Conservation (phyloP, 176 grass and related monocot species). For the Musa schizocarpa region DNA sequence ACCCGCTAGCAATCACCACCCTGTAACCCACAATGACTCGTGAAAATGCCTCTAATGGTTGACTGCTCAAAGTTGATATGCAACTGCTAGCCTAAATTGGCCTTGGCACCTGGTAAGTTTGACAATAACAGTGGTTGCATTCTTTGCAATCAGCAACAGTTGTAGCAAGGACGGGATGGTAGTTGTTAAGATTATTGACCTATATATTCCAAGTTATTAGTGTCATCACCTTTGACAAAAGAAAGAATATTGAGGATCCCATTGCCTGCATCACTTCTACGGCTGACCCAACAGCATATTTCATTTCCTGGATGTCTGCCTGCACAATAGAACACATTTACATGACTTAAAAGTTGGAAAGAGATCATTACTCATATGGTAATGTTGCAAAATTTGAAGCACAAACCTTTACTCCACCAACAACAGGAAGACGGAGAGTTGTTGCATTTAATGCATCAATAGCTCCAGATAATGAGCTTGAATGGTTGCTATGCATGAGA, state of each 20-base stretch:
- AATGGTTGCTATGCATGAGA: constrained; percentile 16
- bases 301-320: constrained; percentile 79
- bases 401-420: constrained; percentile 21
- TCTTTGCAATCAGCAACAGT: too few species aligned
- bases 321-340: constrained; percentile 25
- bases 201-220: neutral
- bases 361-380: neutral
- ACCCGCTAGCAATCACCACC: too few species aligned
- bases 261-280: constrained; percentile 90
- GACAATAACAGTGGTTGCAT: too few species aligned
- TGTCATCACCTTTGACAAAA: constrained; percentile 58
- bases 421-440: constrained; percentile 13
- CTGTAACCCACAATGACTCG: too few species aligned
- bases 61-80: too few species aligned
- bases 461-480: constrained; percentile 5
- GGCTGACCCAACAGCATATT: constrained; percentile 69
- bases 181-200: neutral
- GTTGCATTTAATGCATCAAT: constrained; percentile 14
- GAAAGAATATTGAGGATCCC: constrained; percentile 61
- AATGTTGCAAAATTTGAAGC: neutral
- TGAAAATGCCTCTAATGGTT: too few species aligned
- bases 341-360: neutral
- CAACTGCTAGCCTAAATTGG: too few species aligned
- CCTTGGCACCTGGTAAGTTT: too few species aligned
- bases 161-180: too few species aligned